phyloP scores from a whole-genome alignment of 2,329 filamentous ascomycete genomes.

The Epichloe amarillans region DNA sequence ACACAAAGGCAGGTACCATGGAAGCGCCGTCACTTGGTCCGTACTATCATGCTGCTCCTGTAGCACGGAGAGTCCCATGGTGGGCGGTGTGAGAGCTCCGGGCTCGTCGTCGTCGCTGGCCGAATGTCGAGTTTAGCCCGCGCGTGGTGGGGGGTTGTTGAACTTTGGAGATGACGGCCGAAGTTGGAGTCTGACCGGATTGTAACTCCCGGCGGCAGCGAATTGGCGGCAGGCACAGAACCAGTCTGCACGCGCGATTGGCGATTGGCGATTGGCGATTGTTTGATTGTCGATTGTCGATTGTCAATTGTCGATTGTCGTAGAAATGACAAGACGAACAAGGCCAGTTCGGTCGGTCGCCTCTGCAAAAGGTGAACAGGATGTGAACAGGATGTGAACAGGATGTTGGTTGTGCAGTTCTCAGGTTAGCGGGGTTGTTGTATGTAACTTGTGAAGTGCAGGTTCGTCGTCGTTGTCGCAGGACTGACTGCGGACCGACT shows the following conservation, averaged over 20 bases:
- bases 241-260: conserved; percentile 1
- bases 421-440: background rate
- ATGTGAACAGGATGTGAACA: background rate
- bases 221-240: background rate
- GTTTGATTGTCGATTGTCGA: background rate
- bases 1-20: background rate
- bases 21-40: background rate
- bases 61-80: conserved; percentile 75
- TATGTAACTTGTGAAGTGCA: background rate
- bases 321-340: background rate
- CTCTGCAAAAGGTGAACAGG: background rate
- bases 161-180: background rate
- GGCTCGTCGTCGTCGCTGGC: conserved; percentile 1
- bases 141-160: background rate
- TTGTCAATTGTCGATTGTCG: no score
- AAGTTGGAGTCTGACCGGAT: background rate
- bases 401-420: background rate
- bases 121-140: background rate
- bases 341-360: background rate
- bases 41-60: conserved; percentile 56
- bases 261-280: no score
- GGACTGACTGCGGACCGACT: background rate
- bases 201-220: background rate
- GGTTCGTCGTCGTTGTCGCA: background rate
- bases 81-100: conserved; percentile 23